Base-by-base conservation (phyloP, 2,329 filamentous ascomycete species). In the Talaromyces sp. region DNA sequence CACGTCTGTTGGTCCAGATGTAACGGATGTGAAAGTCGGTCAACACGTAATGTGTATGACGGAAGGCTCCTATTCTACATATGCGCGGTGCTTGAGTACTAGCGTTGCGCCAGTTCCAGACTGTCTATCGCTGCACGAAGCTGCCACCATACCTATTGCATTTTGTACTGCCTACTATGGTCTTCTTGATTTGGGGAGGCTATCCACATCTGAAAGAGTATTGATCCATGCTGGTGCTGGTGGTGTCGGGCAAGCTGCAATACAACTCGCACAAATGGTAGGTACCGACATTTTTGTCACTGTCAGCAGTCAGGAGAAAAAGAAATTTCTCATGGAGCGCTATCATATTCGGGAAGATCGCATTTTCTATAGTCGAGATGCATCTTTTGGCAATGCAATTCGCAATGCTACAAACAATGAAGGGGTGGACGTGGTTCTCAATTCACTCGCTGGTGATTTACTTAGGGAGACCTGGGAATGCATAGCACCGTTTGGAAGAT, bases 61-160 rank as follows among this genome's bases (percentile, higher is more conserved):
- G 46, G 58, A 60, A 57, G 71, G 74, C 59, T 65, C 64, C 0
- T 64, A 54, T 31, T 62, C 57, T 17, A 57, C 54, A 8, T 54
- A 52, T 31, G 75, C 83, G 14, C 46, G 54, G 19, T 60, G 58
- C 29, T 35, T 21, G 12, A 57, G 54, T 38, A 60, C 46, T 11
- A 60, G 58, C 29, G 35, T 54, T 9, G 43, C 38, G 32, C 32
- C 31, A n/a, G 53, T 60, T 27, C 71, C 70, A 2, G 63, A 65
- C 2, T 48, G 56, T 10, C 65, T 72, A 61, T 57, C 67, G 1
- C 65, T 66, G n/a, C 63, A 69, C 32, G 58, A 67, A 9, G 71
- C 69, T 12, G 69, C 69, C 35, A 67, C 68, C 1, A 67, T 72
- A 19, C 70, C 78, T 1, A 85, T 84, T 66, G 81, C 43, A 4